These are phyloP conservation scores for Trichoderma semiorbis DNA, from an alignment of 2,329 filamentous ascomycete species.

Conservation along the genomic window DNA sequence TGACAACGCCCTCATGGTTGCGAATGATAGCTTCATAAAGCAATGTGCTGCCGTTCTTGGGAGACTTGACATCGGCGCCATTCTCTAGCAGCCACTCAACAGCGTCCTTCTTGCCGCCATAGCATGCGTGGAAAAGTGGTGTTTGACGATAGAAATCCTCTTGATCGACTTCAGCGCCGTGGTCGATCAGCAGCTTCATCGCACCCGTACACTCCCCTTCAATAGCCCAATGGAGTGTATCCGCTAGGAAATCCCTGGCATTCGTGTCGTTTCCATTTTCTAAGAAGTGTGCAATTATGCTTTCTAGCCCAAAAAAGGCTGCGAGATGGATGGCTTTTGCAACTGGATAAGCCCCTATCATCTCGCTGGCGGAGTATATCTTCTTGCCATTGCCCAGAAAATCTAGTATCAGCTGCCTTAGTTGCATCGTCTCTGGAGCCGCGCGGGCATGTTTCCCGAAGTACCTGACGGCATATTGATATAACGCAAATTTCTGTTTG, in stretches of 20 bases:
- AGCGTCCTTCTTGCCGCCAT: neutral
- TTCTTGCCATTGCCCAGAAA: neutral
- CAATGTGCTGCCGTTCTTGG: no score
- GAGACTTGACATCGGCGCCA: no score
- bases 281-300: neutral
- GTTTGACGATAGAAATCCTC: accelerated
- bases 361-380: neutral
- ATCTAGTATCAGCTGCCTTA: neutral
- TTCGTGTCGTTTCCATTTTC: neutral
- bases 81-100: neutral
- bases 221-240: neutral
- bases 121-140: neutral
- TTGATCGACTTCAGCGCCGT: neutral
- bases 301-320: neutral
- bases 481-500: neutral
- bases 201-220: accelerated
- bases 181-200: neutral
- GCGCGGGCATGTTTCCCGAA: neutral
- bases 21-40: accelerated
- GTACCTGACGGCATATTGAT: neutral
- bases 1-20: neutral
- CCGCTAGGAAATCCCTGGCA: no score
- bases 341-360: no score
- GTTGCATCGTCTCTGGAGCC: neutral
- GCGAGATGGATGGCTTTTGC: neutral